Percentiles rank a stretch among this genome's conserved stretches.
phyloP scores from a whole-genome alignment of 805 yeast genomes.

The Kodamaea sagamina region DNA sequence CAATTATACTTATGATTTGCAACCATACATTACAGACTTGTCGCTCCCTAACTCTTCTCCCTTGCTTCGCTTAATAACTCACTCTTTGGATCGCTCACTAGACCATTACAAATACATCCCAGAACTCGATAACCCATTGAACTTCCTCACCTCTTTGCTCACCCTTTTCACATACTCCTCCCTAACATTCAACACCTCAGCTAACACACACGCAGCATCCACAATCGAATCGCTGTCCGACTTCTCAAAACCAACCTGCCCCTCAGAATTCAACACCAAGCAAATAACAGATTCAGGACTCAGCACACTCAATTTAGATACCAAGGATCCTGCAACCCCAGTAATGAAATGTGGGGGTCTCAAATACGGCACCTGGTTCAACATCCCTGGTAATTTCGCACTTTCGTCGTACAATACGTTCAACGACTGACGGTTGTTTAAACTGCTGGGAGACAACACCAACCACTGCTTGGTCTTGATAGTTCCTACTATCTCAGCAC shows the following conservation, averaged over 20 bases:
- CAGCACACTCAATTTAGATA: conserved; percentile 24
- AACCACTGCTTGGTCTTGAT: conserved; percentile 24
- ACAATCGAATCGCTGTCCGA: conserved; percentile 45
- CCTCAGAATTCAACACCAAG: conserved; percentile 56
- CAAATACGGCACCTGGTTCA: conserved; percentile 29
- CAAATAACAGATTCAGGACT: conserved; percentile 9
- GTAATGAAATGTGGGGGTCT: conserved; percentile 65
- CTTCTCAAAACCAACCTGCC: conserved; percentile 61
- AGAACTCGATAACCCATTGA: conserved; percentile 27
- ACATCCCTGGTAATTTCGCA: conserved; percentile 9
- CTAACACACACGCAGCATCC: conserved; percentile 26
- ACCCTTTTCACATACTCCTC: conserved; percentile 18
- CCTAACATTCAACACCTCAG: conserved; percentile 7
- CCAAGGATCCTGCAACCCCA: conserved; percentile 53
- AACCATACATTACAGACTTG: too few species aligned
- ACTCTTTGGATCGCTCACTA: background rate
- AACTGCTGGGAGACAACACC: conserved; percentile 38
- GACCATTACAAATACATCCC: conserved; percentile 24
- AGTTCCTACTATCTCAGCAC: conserved; percentile 19
- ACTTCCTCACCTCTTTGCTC: conserved; percentile 24
- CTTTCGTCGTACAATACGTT: conserved; percentile 21
- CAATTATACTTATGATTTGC: too few species aligned
- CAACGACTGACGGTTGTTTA: conserved; percentile 33
- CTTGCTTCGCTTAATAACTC: too few species aligned
- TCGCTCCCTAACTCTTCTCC: too few species aligned